These are phyloP conservation scores for Gracilariopsis chorda DNA, from an alignment of 23 red algal genomes.

Conservation along the genomic window DNA sequence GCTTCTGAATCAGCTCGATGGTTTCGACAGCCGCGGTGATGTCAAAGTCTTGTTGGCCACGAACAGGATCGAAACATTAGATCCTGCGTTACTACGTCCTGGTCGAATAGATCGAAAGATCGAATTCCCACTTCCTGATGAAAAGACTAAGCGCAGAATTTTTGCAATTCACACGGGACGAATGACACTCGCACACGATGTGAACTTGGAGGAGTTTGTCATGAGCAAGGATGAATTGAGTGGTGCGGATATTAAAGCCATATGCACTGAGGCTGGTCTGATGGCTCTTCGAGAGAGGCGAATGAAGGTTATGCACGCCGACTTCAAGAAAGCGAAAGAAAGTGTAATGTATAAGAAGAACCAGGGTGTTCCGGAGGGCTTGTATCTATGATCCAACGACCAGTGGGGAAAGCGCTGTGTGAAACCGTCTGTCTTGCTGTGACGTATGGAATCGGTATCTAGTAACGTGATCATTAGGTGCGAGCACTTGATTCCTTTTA, in stretches of 20 bases:
- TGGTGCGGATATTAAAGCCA: constrained; percentile 98
- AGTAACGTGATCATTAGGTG: too few species aligned
- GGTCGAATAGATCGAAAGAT: constrained; percentile 99
- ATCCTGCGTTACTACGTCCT: constrained; percentile 95
- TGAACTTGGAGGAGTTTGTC: constrained; percentile 96
- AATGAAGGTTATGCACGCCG: constrained; percentile 91
- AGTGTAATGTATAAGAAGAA: constrained; percentile 96
- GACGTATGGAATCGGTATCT: too few species aligned
- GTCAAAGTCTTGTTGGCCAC: constrained; percentile 98
- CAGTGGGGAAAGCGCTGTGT: too few species aligned
- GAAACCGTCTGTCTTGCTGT: too few species aligned
- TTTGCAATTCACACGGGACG: constrained; percentile 94
- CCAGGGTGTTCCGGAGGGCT: constrained; percentile 83
- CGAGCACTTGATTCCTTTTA: too few species aligned
- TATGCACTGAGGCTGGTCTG: constrained; percentile 98
- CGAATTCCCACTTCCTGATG: constrained; percentile 98
- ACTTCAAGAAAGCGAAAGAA: constrained; percentile 96
- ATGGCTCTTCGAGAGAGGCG: constrained; percentile 96
- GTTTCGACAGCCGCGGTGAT: constrained; percentile 94
- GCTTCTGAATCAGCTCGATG: constrained; percentile 98
- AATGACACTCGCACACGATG: constrained; percentile 97
- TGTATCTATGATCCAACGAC: too few species aligned
- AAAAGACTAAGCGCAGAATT: constrained; percentile 97
- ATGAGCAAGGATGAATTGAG: constrained; percentile 95
- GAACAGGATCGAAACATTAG: constrained; percentile 96